These are phyloP conservation scores for Jackrogersella minutella DNA, from an alignment of 495 filamentous ascomycete species.

Conservation along the genomic window DNA sequence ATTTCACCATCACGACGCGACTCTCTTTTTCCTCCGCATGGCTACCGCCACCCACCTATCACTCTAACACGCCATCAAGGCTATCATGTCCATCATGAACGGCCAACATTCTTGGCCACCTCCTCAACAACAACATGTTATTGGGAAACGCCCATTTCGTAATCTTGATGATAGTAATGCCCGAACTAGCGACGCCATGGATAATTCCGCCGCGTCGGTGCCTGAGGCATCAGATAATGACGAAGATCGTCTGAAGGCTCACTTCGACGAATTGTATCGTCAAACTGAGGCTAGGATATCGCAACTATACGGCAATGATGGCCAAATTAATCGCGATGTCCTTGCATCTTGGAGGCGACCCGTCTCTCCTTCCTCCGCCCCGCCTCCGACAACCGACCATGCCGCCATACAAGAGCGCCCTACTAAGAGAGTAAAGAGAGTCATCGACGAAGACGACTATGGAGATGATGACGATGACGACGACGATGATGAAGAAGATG, in stretches of 20 bases:
- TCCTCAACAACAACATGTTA: slow-evolving; percentile 44
- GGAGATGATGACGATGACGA: slow-evolving; percentile 85
- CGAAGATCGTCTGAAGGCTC: slow-evolving; percentile 53
- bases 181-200: slow-evolving; percentile 50
- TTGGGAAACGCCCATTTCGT: slow-evolving; percentile 46
- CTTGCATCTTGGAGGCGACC: slow-evolving; percentile 52
- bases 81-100: slow-evolving; percentile 61
- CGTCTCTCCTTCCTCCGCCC: slow-evolving; percentile 40
- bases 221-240: slow-evolving; percentile 63
- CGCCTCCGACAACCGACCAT: slow-evolving; percentile 58
- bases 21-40: slow-evolving; percentile 56
- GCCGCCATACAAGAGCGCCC: slow-evolving; percentile 57
- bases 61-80: slow-evolving; percentile 46
- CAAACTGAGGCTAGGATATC: slow-evolving; percentile 55
- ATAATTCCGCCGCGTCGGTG: slow-evolving; percentile 53
- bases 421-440: slow-evolving; percentile 59
- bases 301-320: slow-evolving; percentile 81
- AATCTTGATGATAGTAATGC: slow-evolving; percentile 49
- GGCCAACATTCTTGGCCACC: slow-evolving; percentile 59
- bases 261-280: slow-evolving; percentile 55
- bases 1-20: slow-evolving; percentile 55
- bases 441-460: slow-evolving; percentile 78
- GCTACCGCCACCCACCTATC: slow-evolving; percentile 49
- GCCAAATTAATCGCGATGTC: slow-evolving; percentile 59
- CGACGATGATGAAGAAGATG: slow-evolving; percentile 65